Percentiles rank a stretch among this genome's conserved stretches.
These are phyloP conservation scores for Colletotrichum magnum DNA, from an alignment of 2,329 filamentous ascomycete genomes.

Conservation along the genomic window DNA sequence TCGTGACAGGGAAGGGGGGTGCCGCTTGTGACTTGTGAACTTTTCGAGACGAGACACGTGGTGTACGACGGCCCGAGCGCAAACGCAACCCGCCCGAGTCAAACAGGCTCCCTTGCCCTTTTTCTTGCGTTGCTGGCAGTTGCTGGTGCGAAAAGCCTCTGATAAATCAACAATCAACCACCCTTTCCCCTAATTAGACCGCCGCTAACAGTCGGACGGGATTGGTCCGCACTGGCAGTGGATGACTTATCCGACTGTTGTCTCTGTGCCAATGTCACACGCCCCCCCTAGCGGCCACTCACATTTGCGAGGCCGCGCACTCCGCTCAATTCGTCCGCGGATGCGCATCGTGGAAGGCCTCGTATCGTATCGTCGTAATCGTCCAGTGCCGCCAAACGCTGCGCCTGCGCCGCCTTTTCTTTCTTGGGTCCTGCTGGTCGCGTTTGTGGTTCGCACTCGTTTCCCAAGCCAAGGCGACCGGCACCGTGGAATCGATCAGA, in stretches of 20 bases:
- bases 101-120: slow-evolving; percentile 12
- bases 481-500: slow-evolving; percentile 11
- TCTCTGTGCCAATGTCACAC: slow-evolving; percentile 8
- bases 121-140: slow-evolving; percentile 6
- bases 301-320: slow-evolving; percentile 31
- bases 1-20: slow-evolving; percentile 1
- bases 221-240: slow-evolving; percentile 24
- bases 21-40: not conserved
- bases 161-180: not conserved
- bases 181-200: slow-evolving; percentile 16
- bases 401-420: slow-evolving; percentile 22
- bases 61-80: slow-evolving; percentile 24
- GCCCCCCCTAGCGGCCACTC: slow-evolving; percentile 26
- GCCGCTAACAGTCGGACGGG: slow-evolving; percentile 25
- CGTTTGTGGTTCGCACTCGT: slow-evolving; percentile 27
- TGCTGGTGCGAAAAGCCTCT: not conserved
- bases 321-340: slow-evolving; percentile 18
- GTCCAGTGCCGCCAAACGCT: slow-evolving; percentile 5
- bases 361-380: slow-evolving; percentile 38
- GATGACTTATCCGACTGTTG: slow-evolving; percentile 21
- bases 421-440: slow-evolving; percentile 3
- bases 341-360: slow-evolving; percentile 12
- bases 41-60: slow-evolving; percentile 20
- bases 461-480: not conserved
- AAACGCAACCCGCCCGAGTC: slow-evolving; percentile 10